Percentiles rank a stretch among this genome's conserved stretches.
Evolutionary conservation across 2,329 filamentous ascomycete genomes (phyloP).

Genomic region (Hypomyces rosellus): DNA sequence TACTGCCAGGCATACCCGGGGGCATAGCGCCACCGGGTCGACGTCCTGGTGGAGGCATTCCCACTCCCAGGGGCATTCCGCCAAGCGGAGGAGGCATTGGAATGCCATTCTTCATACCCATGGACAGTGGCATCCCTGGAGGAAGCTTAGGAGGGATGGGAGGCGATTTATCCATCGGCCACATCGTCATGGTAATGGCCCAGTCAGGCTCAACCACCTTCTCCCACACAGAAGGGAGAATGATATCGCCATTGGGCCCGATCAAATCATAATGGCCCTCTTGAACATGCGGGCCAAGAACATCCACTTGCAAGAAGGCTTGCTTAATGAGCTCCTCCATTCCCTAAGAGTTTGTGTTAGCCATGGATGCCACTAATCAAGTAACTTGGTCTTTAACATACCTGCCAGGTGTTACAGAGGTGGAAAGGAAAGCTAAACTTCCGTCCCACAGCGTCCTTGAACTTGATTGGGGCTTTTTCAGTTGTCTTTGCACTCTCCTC

Average conservation of each 20-base stretch:
- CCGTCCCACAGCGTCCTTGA: constrained; percentile 84
- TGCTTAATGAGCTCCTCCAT: constrained; percentile 85
- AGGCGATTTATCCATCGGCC: constrained; percentile 46
- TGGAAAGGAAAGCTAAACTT: constrained; percentile 92
- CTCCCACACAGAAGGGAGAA: constrained; percentile 73
- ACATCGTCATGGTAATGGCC: constrained; percentile 51
- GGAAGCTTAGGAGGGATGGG: constrained; percentile 18
- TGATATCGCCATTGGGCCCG: constrained; percentile 74
- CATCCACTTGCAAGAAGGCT: constrained; percentile 72
- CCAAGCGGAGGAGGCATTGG: neutral
- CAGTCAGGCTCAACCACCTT: constrained; percentile 70
- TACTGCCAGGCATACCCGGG: constrained; percentile 3
- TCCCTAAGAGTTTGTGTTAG: constrained; percentile 44
- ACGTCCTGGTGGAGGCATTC: constrained; percentile 1
- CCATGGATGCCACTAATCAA: too few species aligned
- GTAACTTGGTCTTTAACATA: constrained; percentile 37
- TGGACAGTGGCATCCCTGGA: constrained; percentile 11
- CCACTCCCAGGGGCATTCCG: neutral
- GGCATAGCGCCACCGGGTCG: constrained; percentile 7
- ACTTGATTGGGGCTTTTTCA: constrained; percentile 71
- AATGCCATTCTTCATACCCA: neutral
- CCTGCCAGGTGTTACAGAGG: constrained; percentile 75
- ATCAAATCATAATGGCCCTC: constrained; percentile 76
- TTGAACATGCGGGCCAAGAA: constrained; percentile 68
- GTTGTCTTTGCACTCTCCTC: constrained; percentile 44